These are phyloP conservation scores for Fonsecaea multimorphosa DNA, from an alignment of 2,329 filamentous ascomycete species.

Conservation along the genomic window DNA sequence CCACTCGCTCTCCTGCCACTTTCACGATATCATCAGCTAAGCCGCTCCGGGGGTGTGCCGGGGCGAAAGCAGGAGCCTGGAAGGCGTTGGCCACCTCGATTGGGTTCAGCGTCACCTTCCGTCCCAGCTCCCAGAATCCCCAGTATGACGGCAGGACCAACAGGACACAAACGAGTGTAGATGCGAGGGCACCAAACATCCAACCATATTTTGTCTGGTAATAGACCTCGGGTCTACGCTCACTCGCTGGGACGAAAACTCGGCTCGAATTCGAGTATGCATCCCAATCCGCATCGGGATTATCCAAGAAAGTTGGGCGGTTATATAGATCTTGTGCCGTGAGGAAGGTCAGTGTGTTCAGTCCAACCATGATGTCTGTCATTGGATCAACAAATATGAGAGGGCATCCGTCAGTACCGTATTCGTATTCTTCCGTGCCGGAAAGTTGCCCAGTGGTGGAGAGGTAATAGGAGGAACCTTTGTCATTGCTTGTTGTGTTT, in stretches of 20 bases:
- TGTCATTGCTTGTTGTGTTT: background rate
- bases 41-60: background rate
- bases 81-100: conserved; percentile 42
- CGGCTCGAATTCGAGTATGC: background rate
- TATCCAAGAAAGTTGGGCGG: background rate
- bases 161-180: conserved; percentile 22
- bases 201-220: background rate
- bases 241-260: background rate
- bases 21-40: background rate
- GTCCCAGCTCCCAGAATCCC: conserved; percentile 41
- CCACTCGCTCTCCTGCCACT: background rate
- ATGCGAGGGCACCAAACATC: conserved; percentile 1
- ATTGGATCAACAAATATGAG: background rate
- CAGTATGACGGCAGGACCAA: conserved; percentile 35
- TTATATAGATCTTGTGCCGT: background rate
- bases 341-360: conserved; percentile 2
- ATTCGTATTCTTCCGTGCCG: background rate
- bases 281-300: background rate
- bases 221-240: background rate
- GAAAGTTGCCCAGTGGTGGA: background rate
- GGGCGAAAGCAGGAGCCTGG: conserved; percentile 29
- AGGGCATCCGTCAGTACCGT: background rate
- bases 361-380: background rate
- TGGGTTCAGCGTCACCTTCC: conserved; percentile 39
- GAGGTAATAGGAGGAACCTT: background rate